Conservation (phyloP, 495 filamentous ascomycete species). For the Polyplosphaeria fusca region DNA sequence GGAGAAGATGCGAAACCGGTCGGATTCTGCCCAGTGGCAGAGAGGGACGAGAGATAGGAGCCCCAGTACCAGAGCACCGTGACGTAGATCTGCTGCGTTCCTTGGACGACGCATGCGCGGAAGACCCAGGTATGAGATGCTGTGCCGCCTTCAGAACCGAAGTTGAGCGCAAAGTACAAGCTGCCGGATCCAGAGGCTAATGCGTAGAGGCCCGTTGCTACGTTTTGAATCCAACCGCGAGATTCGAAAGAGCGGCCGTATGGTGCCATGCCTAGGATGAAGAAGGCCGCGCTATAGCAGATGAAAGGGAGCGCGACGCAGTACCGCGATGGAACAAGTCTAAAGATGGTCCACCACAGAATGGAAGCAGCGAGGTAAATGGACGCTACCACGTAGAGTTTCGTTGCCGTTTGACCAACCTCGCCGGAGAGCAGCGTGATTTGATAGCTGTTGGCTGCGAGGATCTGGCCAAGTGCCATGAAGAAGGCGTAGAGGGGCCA, state of each 20-base stretch:
- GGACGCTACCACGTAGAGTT: slow-evolving; percentile 60
- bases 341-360: slow-evolving; percentile 62
- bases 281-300: slow-evolving; percentile 60
- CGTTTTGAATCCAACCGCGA: slow-evolving; percentile 53
- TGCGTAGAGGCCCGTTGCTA: slow-evolving; percentile 60
- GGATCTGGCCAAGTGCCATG: slow-evolving; percentile 64
- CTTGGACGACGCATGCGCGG: slow-evolving; percentile 61
- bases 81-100: slow-evolving; percentile 62
- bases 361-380: slow-evolving; percentile 61
- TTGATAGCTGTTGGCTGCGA: slow-evolving; percentile 66
- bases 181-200: slow-evolving; percentile 58
- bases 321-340: slow-evolving; percentile 54
- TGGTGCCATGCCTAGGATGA: slow-evolving; percentile 63
- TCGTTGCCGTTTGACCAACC: slow-evolving; percentile 56
- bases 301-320: slow-evolving; percentile 58
- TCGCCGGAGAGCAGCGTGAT: slow-evolving; percentile 63
- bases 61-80: slow-evolving; percentile 68
- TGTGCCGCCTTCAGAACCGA: slow-evolving; percentile 60
- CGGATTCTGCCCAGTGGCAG: slow-evolving; percentile 12
- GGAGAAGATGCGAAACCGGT: slow-evolving; percentile 36
- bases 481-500: slow-evolving; percentile 75
- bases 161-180: slow-evolving; percentile 65
- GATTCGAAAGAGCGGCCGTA: slow-evolving; percentile 43
- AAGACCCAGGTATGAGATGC: slow-evolving; percentile 63
- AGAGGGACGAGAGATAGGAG: slow-evolving; percentile 13